Evolutionary conservation across 2,329 filamentous ascomycete genomes (phyloP).

Genomic region (Aspergillus carbonarius): DNA sequence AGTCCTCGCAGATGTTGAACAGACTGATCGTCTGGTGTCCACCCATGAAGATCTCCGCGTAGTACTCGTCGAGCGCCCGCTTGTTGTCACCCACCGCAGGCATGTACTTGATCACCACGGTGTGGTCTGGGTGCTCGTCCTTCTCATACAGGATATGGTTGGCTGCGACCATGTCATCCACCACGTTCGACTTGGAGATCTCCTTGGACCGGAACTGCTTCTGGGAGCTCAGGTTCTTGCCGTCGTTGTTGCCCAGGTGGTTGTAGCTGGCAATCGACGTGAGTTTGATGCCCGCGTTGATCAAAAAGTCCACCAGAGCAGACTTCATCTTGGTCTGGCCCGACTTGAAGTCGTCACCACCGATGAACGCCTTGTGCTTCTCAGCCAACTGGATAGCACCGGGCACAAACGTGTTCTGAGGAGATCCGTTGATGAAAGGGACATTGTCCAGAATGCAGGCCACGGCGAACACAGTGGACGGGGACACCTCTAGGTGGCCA

Average conservation of each 20-base stretch:
- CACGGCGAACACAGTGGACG: constrained; percentile 93
- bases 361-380: constrained; percentile 83
- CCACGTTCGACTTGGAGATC: constrained; percentile 98
- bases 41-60: constrained; percentile 98
- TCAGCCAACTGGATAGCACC: constrained; percentile 88
- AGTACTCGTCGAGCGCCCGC: constrained; percentile 98
- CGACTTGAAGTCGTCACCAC: constrained; percentile 99
- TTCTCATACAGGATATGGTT: constrained; percentile 87
- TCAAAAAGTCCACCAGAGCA: constrained; percentile 94
- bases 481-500: constrained; percentile 87
- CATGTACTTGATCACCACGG: constrained; percentile 99
- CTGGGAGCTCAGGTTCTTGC: constrained; percentile 96
- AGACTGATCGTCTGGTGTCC: constrained; percentile 97
- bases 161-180: constrained; percentile 98
- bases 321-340: constrained; percentile 99
- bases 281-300: constrained; percentile 97
- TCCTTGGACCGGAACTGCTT: constrained; percentile 99
- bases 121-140: constrained; percentile 95
- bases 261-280: constrained; percentile 99
- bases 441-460: constrained; percentile 85
- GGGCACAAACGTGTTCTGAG: constrained; percentile 98
- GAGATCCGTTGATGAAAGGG: constrained; percentile 98
- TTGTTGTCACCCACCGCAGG: constrained; percentile 98
- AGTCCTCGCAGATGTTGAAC: constrained; percentile 99
- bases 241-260: constrained; percentile 98